Evolutionary conservation across 345 rosid genomes (phyloP).

Genomic region (Sisymbrium altissimum): DNA sequence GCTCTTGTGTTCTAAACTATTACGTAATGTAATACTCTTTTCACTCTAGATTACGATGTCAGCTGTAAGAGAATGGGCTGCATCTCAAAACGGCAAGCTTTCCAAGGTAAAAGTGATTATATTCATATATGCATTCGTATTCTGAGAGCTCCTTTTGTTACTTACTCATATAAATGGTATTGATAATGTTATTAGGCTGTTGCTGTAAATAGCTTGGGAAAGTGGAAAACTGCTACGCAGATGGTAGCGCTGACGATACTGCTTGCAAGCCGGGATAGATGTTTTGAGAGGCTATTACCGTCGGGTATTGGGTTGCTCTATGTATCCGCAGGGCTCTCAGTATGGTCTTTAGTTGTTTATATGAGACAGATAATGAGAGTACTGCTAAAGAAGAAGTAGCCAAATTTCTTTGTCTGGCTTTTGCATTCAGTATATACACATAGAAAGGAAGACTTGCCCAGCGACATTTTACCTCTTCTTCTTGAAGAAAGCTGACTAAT

Average conservation of each 20-base stretch:
- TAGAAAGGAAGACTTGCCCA: conserved; percentile 30
- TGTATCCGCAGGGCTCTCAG: conserved; percentile 85
- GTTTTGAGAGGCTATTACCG: conserved; percentile 58
- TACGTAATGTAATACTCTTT: background rate
- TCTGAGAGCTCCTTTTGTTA: background rate
- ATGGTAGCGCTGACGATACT: conserved; percentile 91
- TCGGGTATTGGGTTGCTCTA: conserved; percentile 81
- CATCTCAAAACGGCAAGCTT: conserved; percentile 81
- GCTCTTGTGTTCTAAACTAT: background rate
- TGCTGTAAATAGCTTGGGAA: conserved; percentile 94
- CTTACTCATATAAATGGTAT: background rate
- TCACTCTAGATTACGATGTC: conserved; percentile 90
- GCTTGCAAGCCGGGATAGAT: conserved; percentile 79
- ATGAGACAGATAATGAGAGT: conserved; percentile 80
- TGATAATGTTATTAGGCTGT: conserved; percentile 63
- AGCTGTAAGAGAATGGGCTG: conserved; percentile 99
- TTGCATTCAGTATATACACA: conserved; percentile 32
- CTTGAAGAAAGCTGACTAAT: conserved; percentile 28
- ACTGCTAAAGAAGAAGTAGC: conserved; percentile 56
- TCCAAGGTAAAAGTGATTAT: conserved; percentile 53
- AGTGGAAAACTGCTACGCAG: conserved; percentile 99
- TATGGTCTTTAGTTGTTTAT: conserved; percentile 87
- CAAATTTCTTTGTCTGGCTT: conserved; percentile 4
- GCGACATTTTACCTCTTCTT: conserved; percentile 16
- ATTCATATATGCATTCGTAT: background rate